A percentile compares a stretch with the other conserved stretches of the same genome.
Evolutionary conservation across 371 early-diverging fungal species (phyloP).

Genomic region (Zopfochytrium polystomum): DNA sequence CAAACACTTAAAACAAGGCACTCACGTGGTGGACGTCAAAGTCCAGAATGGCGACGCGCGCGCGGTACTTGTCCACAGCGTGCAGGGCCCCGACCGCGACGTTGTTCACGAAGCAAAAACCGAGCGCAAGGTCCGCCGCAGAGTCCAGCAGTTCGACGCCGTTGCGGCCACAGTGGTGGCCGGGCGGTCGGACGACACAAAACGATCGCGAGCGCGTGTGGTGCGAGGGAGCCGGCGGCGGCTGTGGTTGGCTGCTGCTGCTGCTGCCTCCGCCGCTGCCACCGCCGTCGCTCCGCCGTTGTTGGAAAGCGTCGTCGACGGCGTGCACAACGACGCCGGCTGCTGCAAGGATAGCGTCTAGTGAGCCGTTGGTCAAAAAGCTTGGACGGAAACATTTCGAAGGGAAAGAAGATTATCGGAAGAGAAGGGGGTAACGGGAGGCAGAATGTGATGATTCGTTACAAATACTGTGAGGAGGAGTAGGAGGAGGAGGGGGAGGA

Average conservation of each 20-base stretch:
- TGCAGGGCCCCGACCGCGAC: constrained; percentile 16
- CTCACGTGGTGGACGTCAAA: constrained; percentile 19
- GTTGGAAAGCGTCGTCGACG: constrained; percentile 14
- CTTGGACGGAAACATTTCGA: too few relatives aligned
- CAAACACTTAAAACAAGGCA: too few relatives aligned
- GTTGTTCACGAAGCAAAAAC: constrained; percentile 21
- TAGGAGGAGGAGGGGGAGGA: too few relatives aligned
- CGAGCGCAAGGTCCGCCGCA: constrained; percentile 14
- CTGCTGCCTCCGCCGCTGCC: not conserved
- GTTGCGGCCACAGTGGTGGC: constrained; percentile 19
- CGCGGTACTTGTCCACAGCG: constrained; percentile 4
- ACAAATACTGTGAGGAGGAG: too few relatives aligned
- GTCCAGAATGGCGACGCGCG: constrained; percentile 20
- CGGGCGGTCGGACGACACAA: constrained; percentile 19
- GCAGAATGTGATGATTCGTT: too few relatives aligned
- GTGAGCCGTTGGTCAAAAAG: constrained; percentile 11
- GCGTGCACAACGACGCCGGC: constrained; percentile 18
- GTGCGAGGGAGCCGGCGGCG: too few relatives aligned
- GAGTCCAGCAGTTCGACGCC: constrained; percentile 17
- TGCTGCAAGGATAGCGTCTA: constrained; percentile 15
- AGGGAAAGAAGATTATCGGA: too few relatives aligned
- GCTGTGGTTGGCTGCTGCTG: not conserved
- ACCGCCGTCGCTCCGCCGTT: too few relatives aligned
- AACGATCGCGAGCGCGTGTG: too few relatives aligned
- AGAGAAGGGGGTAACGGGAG: too few relatives aligned